phyloP scores from a whole-genome alignment of 1,284 basidiomycete genomes.

The Bondarzewia mesenterica region DNA sequence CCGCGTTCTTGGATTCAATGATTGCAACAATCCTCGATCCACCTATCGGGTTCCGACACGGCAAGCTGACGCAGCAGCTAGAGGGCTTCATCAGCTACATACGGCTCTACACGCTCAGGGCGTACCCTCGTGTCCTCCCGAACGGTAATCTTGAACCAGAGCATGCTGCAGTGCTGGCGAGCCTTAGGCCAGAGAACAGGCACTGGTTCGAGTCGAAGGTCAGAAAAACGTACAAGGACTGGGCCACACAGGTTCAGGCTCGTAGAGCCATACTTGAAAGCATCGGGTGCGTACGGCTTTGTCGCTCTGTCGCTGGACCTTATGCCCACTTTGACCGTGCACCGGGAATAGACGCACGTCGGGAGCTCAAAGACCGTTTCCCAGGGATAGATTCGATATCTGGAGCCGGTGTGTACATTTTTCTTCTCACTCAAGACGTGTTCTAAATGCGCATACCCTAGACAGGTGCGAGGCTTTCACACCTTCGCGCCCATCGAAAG shows the following conservation, averaged over 20 bases:
- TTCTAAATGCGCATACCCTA: background rate
- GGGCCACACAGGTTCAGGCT: background rate
- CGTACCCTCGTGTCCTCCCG: background rate
- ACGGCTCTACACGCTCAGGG: background rate
- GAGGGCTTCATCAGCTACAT: background rate
- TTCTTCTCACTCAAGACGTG: background rate
- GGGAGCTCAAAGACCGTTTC: background rate
- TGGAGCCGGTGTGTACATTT: background rate
- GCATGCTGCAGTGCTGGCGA: background rate
- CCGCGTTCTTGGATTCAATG: conserved; percentile 2
- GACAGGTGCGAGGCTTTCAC: background rate
- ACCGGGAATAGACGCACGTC: background rate
- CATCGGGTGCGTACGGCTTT: background rate
- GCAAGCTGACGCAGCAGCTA: background rate
- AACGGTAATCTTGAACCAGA: background rate
- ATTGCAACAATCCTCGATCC: conserved; percentile 5
- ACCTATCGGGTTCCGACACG: conserved; percentile 1
- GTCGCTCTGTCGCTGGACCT: background rate
- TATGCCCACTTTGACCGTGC: background rate
- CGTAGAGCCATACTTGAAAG: background rate
- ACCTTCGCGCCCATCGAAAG: background rate
- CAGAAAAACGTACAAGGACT: background rate
- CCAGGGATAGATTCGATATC: background rate
- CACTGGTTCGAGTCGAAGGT: background rate
- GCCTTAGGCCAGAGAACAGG: background rate